Evolutionary conservation across 2,329 filamentous ascomycete genomes (phyloP).

Genomic region (Elsinoe perseae): DNA sequence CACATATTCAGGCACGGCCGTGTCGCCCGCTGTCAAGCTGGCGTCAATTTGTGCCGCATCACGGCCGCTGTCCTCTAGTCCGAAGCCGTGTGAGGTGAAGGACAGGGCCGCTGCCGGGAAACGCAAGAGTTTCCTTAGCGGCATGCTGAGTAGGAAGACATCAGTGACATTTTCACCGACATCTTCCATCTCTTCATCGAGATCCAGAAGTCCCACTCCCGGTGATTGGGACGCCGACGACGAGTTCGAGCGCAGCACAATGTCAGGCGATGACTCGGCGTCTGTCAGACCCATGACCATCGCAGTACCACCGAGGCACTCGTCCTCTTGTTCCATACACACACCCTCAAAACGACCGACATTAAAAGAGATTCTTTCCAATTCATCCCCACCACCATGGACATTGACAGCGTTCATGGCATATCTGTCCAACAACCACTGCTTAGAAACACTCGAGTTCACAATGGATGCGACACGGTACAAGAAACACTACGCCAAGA

Average conservation of each 20-base stretch:
- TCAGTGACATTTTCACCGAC: conserved; percentile 14
- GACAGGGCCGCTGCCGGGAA: conserved; percentile 12
- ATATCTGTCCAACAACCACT: conserved; percentile 94
- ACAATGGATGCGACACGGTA: conserved; percentile 90
- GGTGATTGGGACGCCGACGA: conserved; percentile 39
- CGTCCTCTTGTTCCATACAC: conserved; percentile 44
- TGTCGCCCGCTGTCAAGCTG: conserved; percentile 18
- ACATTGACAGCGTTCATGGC: conserved; percentile 91
- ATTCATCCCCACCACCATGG: conserved; percentile 79
- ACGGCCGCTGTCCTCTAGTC: conserved; percentile 13
- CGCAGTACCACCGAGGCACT: conserved; percentile 30
- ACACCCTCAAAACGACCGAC: conserved; percentile 51
- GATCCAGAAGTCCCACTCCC: conserved; percentile 16
- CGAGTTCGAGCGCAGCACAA: conserved; percentile 38
- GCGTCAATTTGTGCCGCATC: conserved; percentile 17
- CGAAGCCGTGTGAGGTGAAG: neutral
- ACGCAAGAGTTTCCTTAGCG: conserved; percentile 16
- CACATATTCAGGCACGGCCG: conserved; percentile 6
- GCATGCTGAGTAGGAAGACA: conserved; percentile 16
- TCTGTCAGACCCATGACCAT: conserved; percentile 44
- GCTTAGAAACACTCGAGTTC: conserved; percentile 91
- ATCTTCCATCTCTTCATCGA: conserved; percentile 14
- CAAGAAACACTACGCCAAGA: conserved; percentile 55
- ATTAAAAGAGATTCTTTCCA: conserved; percentile 78
- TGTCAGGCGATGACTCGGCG: conserved; percentile 38